Base-by-base conservation (phyloP, 352 stramenopile species). In the Globisporangium spinosum region DNA sequence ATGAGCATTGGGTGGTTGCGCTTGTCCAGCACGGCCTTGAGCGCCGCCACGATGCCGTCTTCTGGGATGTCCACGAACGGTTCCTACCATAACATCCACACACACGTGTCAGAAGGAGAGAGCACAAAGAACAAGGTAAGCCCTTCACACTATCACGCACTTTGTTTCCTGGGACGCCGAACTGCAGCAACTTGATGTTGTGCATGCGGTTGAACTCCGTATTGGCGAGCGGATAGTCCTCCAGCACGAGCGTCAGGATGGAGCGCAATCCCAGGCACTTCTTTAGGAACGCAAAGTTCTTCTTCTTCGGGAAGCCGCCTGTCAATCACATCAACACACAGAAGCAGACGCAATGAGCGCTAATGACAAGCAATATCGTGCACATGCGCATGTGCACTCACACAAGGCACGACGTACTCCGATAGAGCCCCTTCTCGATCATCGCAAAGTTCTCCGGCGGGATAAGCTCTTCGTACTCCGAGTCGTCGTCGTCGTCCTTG, bases 381-480 rank as follows among this genome's bases (percentile, higher is more conserved):
- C 13, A 51, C 10, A 43, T 29, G 22, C n/a, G 27, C 27, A 32
- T 2, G 34, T 7, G 9, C 9, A 53, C 7, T 13, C 13, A 57
- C 5, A 58, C 22, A 55, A 25, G 10, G n/a, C 7, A 25, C 3
- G 22, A 77, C 80, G 53, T 69, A 88, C 85, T 93, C 69, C 89
- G 74, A 64, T 96, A 96, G 38, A 96, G 80, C 9, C 89, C 89
- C 54, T 87, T 87, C 76, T 93, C 83, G 67, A 96, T 91, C 80
- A 94, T 93, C 8, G 87, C 85, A 68, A 96, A 96, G 69, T 96
- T 96, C 64, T 95, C 85, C 7, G 89, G 89, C 58, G 88, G 84
- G 65, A 94, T 94, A 59, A 94, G 82, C 76, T 92, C 86, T 63
- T 91, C 83, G 53, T 91, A 91, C 60, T 95, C 87, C 5, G 70